Percentiles rank a stretch among this genome's conserved stretches.
Evolutionary conservation across 306 rosid species (phyloP).

Genomic region (Dalbergia cultrata): DNA sequence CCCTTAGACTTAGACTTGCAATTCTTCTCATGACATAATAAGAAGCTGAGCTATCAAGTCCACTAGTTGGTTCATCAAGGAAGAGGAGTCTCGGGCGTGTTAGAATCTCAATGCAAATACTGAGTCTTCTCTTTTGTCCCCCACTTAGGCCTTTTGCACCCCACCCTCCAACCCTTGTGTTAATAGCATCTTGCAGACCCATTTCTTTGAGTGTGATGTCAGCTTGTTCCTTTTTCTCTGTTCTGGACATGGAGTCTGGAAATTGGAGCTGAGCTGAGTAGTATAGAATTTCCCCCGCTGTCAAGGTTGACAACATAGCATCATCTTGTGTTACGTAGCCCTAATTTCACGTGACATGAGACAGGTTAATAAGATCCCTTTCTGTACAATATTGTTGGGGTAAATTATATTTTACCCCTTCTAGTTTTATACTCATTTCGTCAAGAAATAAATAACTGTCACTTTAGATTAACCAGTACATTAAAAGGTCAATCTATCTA

Average conservation of each 20-base stretch:
- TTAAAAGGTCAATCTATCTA: no score
- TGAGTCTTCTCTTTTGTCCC: slow-evolving; percentile 77
- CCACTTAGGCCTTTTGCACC: slow-evolving; percentile 68
- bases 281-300: slow-evolving; percentile 63
- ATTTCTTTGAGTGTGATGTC: slow-evolving; percentile 66
- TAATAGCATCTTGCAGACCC: slow-evolving; percentile 65
- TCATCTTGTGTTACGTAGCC: slow-evolving; percentile 82
- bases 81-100: slow-evolving; percentile 73
- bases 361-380: slow-evolving; percentile 2
- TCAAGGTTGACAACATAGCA: slow-evolving; percentile 64
- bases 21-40: slow-evolving; percentile 75
- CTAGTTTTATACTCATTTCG: no score
- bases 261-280: slow-evolving; percentile 76
- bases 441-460: no score
- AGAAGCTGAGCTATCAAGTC: slow-evolving; percentile 82
- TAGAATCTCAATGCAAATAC: slow-evolving; percentile 78
- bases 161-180: slow-evolving; percentile 80
- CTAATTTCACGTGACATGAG: slow-evolving; percentile 41
- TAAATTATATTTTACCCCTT: no score
- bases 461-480: no score
- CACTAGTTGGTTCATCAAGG: slow-evolving; percentile 87
- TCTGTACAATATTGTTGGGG: neutral
- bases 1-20: slow-evolving; percentile 52
- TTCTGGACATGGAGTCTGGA: slow-evolving; percentile 63
- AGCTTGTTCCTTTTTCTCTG: slow-evolving; percentile 70